phyloP scores from a whole-genome alignment of 2,329 filamentous ascomycete species.

The Alternaria sp. region DNA sequence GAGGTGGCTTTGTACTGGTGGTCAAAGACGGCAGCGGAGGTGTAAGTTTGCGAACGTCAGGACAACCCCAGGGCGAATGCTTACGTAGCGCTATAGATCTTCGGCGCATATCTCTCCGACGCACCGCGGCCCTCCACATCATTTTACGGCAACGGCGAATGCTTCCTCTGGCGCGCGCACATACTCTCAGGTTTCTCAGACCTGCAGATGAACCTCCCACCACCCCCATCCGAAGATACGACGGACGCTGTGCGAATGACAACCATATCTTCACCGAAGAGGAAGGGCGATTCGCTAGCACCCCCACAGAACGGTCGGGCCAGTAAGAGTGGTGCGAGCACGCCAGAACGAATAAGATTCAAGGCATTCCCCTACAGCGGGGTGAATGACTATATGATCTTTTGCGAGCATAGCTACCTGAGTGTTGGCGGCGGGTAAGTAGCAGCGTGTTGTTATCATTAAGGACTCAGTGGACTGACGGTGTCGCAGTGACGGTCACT shows the following conservation, averaged over 20 bases:
- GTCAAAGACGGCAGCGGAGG: constrained; percentile 78
- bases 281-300: constrained; percentile 31
- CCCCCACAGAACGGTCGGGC: constrained; percentile 23
- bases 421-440: constrained; percentile 79
- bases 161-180: constrained; percentile 85
- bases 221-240: constrained; percentile 72
- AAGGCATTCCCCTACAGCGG: constrained; percentile 97
- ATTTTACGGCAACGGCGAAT: constrained; percentile 96
- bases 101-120: constrained; percentile 94
- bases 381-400: constrained; percentile 94
- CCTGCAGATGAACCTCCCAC: constrained; percentile 63
- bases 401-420: constrained; percentile 84
- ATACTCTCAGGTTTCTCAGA: constrained; percentile 62
- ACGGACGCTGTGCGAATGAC: constrained; percentile 67
- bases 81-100: constrained; percentile 58
- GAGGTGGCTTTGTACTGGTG: constrained; percentile 89
- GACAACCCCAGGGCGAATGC: not conserved
- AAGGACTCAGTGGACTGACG: not conserved
- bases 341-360: constrained; percentile 83
- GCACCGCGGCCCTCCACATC: constrained; percentile 78
- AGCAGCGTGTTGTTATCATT: not conserved
- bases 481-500: constrained; percentile 72
- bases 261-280: constrained; percentile 53
- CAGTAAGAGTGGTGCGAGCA: constrained; percentile 57
- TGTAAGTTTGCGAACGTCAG: constrained; percentile 57